phyloP scores from a whole-genome alignment of 2,329 filamentous ascomycete genomes.

The Sarocladium oryzae region DNA sequence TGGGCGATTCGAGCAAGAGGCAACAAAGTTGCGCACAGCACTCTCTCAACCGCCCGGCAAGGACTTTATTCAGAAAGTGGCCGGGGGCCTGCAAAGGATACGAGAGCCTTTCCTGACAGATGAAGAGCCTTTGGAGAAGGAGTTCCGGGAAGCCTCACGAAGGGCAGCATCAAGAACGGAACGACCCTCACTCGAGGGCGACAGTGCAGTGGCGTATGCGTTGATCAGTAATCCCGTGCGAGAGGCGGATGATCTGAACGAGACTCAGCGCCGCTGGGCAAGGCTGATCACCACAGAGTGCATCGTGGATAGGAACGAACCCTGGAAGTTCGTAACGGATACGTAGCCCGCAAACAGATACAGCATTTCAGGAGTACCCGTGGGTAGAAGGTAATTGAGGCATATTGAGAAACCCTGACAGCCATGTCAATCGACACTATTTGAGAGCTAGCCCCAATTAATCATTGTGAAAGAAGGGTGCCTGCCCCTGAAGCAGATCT shows the following conservation, averaged over 20 bases:
- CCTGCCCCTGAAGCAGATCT: too few species aligned
- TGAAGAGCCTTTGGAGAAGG: background rate
- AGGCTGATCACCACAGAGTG: conserved; percentile 2
- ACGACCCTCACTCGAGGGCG: background rate
- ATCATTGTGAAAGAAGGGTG: too few species aligned
- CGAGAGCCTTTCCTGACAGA: background rate
- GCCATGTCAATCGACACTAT: background rate
- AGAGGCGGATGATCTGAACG: background rate
- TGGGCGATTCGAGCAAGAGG: background rate
- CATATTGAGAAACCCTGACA: background rate
- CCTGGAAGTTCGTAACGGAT: background rate
- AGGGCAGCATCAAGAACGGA: background rate
- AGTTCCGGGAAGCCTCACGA: background rate
- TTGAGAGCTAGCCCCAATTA: too few species aligned
- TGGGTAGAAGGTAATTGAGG: too few species aligned
- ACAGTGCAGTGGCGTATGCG: background rate
- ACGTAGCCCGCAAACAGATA: too few species aligned
- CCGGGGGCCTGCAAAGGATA: background rate
- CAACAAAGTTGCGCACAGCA: background rate
- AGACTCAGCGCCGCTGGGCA: background rate
- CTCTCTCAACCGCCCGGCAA: background rate
- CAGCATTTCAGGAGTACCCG: too few species aligned
- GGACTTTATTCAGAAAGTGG: background rate
- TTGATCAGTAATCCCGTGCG: background rate
- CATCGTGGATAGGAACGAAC: background rate